Evolutionary conservation across 306 rosid species (phyloP).

Genomic region (Quercus berberidifolia): DNA sequence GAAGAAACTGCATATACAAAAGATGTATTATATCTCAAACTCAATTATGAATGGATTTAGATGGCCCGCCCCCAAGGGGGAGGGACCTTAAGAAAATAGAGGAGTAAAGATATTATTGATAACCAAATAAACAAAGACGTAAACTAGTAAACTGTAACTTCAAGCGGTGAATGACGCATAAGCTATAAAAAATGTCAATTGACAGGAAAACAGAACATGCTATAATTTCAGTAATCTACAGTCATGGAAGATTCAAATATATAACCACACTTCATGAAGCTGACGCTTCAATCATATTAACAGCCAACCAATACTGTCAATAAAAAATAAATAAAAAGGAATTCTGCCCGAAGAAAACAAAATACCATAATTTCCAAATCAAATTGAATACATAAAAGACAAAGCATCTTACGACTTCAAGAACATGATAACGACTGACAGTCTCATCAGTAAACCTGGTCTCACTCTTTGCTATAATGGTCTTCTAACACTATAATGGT

Average conservation of each 20-base stretch:
- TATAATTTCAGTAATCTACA: no score
- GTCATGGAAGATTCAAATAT: neutral
- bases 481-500: no score
- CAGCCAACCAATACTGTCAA: neutral
- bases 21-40: slow-evolving; percentile 5
- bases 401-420: neutral
- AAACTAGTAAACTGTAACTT: neutral
- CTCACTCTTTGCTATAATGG: no score
- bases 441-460: no score
- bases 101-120: neutral
- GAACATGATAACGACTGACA: no score
- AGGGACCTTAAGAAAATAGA: neutral
- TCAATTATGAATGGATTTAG: neutral
- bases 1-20: slow-evolving; percentile 71
- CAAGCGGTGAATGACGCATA: neutral
- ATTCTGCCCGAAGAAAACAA: neutral
- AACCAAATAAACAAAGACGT: neutral
- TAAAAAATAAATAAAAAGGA: neutral
- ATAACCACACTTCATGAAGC: neutral
- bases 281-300: neutral
- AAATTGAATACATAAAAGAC: neutral
- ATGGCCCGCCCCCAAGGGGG: neutral
- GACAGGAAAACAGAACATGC: neutral
- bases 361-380: neutral
- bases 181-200: neutral